Base-by-base conservation (phyloP, 106 monocot genomes). In the Dendrobium officinale region DNA sequence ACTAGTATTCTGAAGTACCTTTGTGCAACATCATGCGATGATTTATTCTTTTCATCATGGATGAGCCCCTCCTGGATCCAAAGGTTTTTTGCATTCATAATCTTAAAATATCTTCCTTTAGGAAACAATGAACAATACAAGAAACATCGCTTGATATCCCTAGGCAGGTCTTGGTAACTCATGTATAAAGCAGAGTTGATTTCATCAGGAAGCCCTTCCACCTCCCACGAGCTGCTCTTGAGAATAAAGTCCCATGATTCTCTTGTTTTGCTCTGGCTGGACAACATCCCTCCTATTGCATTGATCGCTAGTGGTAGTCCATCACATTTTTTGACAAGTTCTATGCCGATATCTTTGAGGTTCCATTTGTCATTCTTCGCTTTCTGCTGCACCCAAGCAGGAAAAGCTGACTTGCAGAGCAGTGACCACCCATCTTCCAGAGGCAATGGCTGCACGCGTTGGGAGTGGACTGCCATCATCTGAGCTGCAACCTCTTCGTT, bases 111-210 rank as follows among this genome's bases (percentile, higher is more conserved):
- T 10, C 41, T 3, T 16, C 59, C 81, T 4, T 72, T 49, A 6
- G 82, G 86, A 58, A 82, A 86, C 51, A 86, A 72, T 0, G 79
- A 82, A 26, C 49, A 82, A 26, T 86, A 86, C 8, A 86, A 17
- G 42, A 86, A 82, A 29, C 82, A 86, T 9, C 41, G 79, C 54
- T 82, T 86, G 1, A 86, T 51, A 55, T 79, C 24, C 0, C 42
- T 6, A 5, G 74, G 79, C 55, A 82, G 75, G 18, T 75, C 54
- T 43, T 79, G 48, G 45, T 82, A 86, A 47, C 79, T 82, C 26
- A 86, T 18, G n/a, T 75, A 77, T 1, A 86, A 20, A 7, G 67
- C 75, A 7, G n/a, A 24, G 75, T 43, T 64, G 0, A 79, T 64
- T 9, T 41, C 80, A 0, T 78, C 20, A 19, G 44, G 73, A 9